Evolutionary conservation across 257 asterid genomes (phyloP), one percentile per base, ranked within the genome.

Genomic region (Nicotiana undulata): DNA sequence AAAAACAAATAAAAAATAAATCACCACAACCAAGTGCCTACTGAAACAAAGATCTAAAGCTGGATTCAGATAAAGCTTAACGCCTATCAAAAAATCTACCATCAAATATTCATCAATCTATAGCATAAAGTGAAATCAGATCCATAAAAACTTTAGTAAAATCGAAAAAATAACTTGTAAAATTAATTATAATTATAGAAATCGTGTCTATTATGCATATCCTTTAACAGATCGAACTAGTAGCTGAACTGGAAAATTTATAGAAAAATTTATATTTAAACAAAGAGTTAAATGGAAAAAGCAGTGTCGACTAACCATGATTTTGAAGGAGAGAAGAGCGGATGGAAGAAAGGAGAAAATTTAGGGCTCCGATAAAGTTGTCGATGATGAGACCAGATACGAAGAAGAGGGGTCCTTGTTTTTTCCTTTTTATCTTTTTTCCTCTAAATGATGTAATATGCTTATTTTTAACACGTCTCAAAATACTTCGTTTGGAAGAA

Each of bases 361-460:
- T 79, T 83, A 85, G 88, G 88, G 85, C 83, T 83, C 86, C 86
- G 83, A 81, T 68, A 63, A 79, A 76, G 66, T 78, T 63, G 68
- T 63, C 58, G 75, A 52, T 65, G 49, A 61, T 29, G 82, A 37
- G 52, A 64, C 55, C 34, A 37, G 49, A 55, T 44, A 53, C 49
- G 77, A 80, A 79, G 31, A 49, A 46, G 59, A 51, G 44, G 46
- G 44, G 53, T 51, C 37, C 46, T 46, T 70, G 55, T 74, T 61
- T 22, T 49, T 24, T 26, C 5, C 4, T 15, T 9, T 18, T 44
- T 9, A 18, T 34, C 63, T 53, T 52, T 80, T 40, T 7, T 22
- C 55, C 3, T 40, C 11, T 34, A 63, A 29, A 12, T 10, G 1
- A 13, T 58, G 49, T 34, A 9, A 13, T 29, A 2, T 53, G 4